Evolutionary conservation across 306 rosid genomes (phyloP).

Genomic region (Heteromeles arbutifolia): DNA sequence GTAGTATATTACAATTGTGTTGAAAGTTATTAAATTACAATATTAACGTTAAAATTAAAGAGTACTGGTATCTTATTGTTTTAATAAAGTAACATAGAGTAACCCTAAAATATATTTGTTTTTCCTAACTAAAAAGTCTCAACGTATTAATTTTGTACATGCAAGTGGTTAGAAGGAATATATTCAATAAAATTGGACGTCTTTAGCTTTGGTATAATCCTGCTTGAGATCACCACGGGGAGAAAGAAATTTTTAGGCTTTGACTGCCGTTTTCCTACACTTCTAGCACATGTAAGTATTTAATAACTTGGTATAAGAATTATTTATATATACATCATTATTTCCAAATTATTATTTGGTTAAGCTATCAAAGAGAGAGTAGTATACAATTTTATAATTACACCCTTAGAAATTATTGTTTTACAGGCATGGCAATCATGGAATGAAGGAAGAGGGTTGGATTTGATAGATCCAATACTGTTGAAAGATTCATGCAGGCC

Average conservation of each 20-base stretch:
- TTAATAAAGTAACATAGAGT: too few species aligned
- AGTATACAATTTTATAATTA: background rate
- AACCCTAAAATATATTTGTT: too few species aligned
- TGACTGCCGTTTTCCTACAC: background rate
- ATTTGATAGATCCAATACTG: constrained; percentile 5
- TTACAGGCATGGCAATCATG: constrained; percentile 42
- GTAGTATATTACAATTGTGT: too few species aligned
- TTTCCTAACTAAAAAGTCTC: too few species aligned
- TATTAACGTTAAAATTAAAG: too few species aligned
- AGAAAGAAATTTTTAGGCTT: background rate
- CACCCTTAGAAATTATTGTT: background rate
- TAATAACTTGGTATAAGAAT: background rate
- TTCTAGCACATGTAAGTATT: background rate
- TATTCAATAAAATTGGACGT: constrained; percentile 25
- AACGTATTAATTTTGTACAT: background rate
- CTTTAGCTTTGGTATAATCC: constrained; percentile 33
- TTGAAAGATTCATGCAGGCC: background rate
- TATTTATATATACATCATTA: background rate
- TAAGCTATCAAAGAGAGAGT: background rate
- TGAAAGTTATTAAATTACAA: too few species aligned
- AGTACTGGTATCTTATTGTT: too few species aligned
- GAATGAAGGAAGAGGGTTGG: constrained; percentile 21
- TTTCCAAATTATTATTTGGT: background rate
- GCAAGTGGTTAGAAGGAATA: constrained; percentile 29
- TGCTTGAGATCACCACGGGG: constrained; percentile 34